phyloP scores from a whole-genome alignment of 2,329 filamentous ascomycete genomes.

The Penicillium sp. region DNA sequence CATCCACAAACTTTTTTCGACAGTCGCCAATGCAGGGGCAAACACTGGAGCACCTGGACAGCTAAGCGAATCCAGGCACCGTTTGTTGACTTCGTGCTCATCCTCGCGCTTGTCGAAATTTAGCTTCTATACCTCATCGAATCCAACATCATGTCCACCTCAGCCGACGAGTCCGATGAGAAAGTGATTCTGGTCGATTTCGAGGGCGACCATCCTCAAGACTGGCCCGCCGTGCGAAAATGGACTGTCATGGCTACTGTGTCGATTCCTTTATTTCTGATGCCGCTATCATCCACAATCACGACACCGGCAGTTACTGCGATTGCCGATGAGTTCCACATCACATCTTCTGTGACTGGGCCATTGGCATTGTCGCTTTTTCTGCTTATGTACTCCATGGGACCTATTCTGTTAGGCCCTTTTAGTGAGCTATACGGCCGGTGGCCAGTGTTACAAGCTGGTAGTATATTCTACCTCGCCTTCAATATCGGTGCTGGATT shows the following conservation, averaged over 20 bases:
- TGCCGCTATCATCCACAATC: conserved; percentile 8
- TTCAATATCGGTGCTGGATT: conserved; percentile 5
- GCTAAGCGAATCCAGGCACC: no score
- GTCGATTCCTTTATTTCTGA: conserved; percentile 5
- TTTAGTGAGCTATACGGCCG: conserved; percentile 8
- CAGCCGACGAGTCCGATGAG: background rate
- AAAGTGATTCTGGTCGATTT: conserved; percentile 10
- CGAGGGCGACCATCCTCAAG: conserved; percentile 10
- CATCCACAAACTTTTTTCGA: background rate
- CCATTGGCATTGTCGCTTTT: background rate
- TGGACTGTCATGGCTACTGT: conserved; percentile 5
- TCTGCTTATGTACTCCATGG: conserved; percentile 7
- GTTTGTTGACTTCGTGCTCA: no score
- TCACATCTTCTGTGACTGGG: conserved; percentile 2
- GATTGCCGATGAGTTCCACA: conserved; percentile 1
- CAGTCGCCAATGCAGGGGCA: background rate
- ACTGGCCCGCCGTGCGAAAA: conserved; percentile 8
- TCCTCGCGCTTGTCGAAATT: no score
- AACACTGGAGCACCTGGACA: background rate
- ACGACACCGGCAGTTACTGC: conserved; percentile 2
- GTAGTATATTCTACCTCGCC: background rate
- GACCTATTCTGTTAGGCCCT: conserved; percentile 7
- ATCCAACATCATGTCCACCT: background rate
- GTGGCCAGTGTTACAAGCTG: conserved; percentile 4
- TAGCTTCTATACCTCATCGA: background rate